A percentile compares a stretch with the other conserved stretches of the same genome.
Conservation (phyloP, 805 yeast genomes). For the Candida silvatica region DNA sequence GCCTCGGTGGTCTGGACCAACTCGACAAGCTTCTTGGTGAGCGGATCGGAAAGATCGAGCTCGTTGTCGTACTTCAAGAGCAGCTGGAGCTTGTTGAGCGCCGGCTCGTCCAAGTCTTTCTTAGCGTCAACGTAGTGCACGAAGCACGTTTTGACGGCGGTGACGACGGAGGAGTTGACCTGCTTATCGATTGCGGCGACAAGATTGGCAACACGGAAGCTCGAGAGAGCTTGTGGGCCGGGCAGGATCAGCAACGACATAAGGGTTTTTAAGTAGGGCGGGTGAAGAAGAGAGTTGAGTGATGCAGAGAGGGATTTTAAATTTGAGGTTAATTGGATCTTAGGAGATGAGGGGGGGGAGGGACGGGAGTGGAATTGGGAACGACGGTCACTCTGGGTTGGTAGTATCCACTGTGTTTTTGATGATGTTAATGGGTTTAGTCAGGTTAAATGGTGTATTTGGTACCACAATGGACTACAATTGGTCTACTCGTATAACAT, state of each 20-base stretch:
- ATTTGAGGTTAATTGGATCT: not conserved
- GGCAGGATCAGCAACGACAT: slow-evolving; percentile 44
- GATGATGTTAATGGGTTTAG: not conserved
- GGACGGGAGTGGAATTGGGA: too few relatives aligned
- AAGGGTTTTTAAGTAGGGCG: not conserved
- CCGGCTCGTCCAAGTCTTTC: slow-evolving; percentile 30
- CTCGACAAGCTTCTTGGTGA: slow-evolving; percentile 12
- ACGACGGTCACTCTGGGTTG: too few relatives aligned
- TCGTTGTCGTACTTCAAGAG: slow-evolving; percentile 71
- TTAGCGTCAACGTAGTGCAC: slow-evolving; percentile 72
- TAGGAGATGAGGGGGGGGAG: too few relatives aligned
- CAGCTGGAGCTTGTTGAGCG: slow-evolving; percentile 41
- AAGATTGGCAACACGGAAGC: slow-evolving; percentile 72
- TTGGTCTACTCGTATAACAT: too few relatives aligned
- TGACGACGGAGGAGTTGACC: slow-evolving; percentile 59
- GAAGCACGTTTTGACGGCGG: slow-evolving; percentile 63
- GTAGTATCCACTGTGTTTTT: not conserved
- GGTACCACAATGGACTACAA: too few relatives aligned
- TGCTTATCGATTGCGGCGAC: slow-evolving; percentile 64
- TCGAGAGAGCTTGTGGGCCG: slow-evolving; percentile 87
- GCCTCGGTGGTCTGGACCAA: slow-evolving; percentile 23
- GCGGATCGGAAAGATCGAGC: slow-evolving; percentile 40
- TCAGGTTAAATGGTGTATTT: too few relatives aligned
- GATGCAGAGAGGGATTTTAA: not conserved
- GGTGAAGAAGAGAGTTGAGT: not conserved